phyloP scores from a whole-genome alignment of 305 asterid species.

The Fraxinus nigra region DNA sequence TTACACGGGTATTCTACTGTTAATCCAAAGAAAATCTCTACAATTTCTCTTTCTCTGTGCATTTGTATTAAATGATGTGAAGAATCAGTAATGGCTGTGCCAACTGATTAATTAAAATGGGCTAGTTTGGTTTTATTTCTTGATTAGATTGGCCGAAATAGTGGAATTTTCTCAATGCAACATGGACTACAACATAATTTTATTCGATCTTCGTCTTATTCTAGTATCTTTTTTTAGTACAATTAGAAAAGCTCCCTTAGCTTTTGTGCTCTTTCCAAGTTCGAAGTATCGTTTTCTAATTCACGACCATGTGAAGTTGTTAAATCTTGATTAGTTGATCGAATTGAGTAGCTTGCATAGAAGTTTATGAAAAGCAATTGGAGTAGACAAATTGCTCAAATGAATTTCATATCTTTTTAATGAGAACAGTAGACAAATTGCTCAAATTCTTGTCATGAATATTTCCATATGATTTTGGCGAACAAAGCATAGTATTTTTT shows the following conservation, averaged over 20 bases:
- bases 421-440: no score
- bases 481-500: no score
- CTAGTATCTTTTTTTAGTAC: not conserved
- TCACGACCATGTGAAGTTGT: not conserved
- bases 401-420: no score
- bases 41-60: not conserved
- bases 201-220: not conserved
- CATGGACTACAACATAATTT: not conserved
- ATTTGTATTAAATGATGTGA: not conserved
- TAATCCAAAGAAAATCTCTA: not conserved
- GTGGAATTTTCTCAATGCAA: not conserved
- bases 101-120: not conserved
- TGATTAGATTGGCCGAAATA: not conserved
- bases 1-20: no score
- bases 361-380: not conserved
- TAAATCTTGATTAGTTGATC: no score
- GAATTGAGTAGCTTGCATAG: not conserved
- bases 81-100: not conserved
- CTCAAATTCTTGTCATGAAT: no score
- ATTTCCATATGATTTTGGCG: no score
- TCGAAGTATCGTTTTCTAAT: not conserved
- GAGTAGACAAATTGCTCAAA: no score
- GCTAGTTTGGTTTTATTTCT: not conserved
- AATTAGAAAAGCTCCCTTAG: not conserved
- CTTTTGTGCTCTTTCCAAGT: not conserved